Evolutionary conservation across 2,329 filamentous ascomycete genomes (phyloP).

Genomic region (Teratosphaeria destructans): DNA sequence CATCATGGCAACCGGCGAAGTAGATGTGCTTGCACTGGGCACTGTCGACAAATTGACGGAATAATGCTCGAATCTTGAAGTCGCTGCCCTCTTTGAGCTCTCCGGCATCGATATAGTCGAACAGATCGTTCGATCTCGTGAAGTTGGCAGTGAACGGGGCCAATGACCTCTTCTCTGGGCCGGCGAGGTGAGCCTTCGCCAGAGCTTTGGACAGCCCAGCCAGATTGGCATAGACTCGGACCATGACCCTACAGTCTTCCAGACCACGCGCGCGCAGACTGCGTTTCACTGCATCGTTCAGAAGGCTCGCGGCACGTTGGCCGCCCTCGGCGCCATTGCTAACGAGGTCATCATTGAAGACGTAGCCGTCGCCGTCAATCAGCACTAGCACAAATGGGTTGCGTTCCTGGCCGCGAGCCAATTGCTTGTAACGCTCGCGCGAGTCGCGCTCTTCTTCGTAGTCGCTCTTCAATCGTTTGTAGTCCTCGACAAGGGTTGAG

Average conservation of each 20-base stretch:
- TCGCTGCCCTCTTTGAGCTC: conserved; percentile 50
- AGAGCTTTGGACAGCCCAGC: conserved; percentile 37
- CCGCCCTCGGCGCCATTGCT: conserved; percentile 37
- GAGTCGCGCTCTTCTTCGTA: conserved; percentile 47
- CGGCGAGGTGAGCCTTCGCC: conserved; percentile 38
- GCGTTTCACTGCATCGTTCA: conserved; percentile 42
- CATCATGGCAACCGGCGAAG: conserved; percentile 53
- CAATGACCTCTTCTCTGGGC: conserved; percentile 46
- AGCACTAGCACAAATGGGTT: conserved; percentile 52
- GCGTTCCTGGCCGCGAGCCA: conserved; percentile 37
- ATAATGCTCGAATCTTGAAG: conserved; percentile 47
- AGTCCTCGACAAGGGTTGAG: conserved; percentile 40
- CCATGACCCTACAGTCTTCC: conserved; percentile 41
- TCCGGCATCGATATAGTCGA: conserved; percentile 53
- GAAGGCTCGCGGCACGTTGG: conserved; percentile 42
- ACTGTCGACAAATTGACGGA: conserved; percentile 46
- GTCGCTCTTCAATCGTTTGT: conserved; percentile 46
- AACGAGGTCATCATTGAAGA: conserved; percentile 27
- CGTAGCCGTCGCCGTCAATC: conserved; percentile 52
- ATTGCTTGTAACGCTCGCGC: conserved; percentile 46
- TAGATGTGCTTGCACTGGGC: conserved; percentile 55
- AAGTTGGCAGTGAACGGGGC: conserved; percentile 48
- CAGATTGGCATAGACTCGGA: conserved; percentile 38
- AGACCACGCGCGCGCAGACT: conserved; percentile 37
- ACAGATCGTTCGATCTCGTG: conserved; percentile 46